phyloP scores from a whole-genome alignment of 768 basidiomycete genomes.

The Amanita pallidorosea region DNA sequence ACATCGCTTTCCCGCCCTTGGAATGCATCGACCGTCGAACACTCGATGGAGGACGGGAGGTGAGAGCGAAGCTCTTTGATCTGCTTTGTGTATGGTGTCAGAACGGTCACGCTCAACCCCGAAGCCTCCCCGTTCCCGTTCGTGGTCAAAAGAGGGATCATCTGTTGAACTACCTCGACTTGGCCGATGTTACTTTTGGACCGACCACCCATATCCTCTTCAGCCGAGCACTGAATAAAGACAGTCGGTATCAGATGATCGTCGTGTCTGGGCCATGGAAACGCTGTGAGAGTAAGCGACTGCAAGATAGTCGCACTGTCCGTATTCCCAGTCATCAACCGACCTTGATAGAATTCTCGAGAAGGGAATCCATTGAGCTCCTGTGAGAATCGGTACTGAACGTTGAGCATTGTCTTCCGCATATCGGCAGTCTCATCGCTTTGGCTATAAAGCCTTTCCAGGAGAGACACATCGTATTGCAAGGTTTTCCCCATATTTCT shows the following conservation, averaged over 20 bases:
- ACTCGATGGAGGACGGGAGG: slow-evolving; percentile 24
- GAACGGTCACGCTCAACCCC: slow-evolving; percentile 29
- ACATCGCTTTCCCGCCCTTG: slow-evolving; percentile 63
- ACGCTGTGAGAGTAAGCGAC: slow-evolving; percentile 27
- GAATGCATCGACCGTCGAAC: slow-evolving; percentile 51
- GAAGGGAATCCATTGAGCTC: slow-evolving; percentile 55
- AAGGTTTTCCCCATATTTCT: slow-evolving; percentile 45
- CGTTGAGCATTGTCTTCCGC: slow-evolving; percentile 52
- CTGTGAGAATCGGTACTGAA: slow-evolving; percentile 56
- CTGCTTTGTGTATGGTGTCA: slow-evolving; percentile 56
- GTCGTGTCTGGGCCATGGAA: slow-evolving; percentile 46
- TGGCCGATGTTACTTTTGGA: slow-evolving; percentile 59
- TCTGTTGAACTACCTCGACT: slow-evolving; percentile 36
- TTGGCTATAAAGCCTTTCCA: slow-evolving; percentile 48
- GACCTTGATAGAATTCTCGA: slow-evolving; percentile 47
- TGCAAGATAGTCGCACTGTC: slow-evolving; percentile 22
- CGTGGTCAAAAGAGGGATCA: slow-evolving; percentile 31
- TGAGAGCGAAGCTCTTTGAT: slow-evolving; percentile 31
- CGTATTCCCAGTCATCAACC: slow-evolving; percentile 34
- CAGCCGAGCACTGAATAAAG: slow-evolving; percentile 44
- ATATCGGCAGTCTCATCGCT: slow-evolving; percentile 20
- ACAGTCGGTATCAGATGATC: slow-evolving; percentile 35
- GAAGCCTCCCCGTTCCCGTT: slow-evolving; percentile 10
- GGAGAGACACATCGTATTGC: slow-evolving; percentile 46
- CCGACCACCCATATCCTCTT: slow-evolving; percentile 45